Base-by-base conservation (phyloP, 495 filamentous ascomycete species). In the Penicillium ochrochloron region DNA sequence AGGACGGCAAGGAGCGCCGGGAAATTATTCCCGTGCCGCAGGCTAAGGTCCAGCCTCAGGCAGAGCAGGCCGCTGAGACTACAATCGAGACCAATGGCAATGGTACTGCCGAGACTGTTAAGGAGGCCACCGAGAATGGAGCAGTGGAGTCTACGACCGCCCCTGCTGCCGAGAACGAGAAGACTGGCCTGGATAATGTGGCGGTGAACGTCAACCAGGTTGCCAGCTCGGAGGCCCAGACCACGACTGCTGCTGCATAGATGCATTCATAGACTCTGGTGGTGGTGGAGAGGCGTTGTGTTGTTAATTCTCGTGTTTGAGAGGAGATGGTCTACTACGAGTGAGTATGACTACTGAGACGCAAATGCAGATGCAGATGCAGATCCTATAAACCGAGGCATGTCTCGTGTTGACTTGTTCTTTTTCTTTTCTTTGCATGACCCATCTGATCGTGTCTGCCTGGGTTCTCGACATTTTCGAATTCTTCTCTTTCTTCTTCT, bases 1-100 rank as follows among this genome's bases (percentile, higher is more conserved):
- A 73, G 46, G 69, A 79, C 41, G 79, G 80, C 44, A 75, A 77
- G 63, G 72, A 72, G 12, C 70, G 80, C 37, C 68, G 75, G n/a
- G 42, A 63, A 7, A 73, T 41, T 8, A 64, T 82, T 27, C 74
- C 76, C n/a, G 73, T 79, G 15, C 65, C 70, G 0, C 29, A 69
- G 57, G 23, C 69, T 0, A 37, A 70, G 57, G 33, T 46, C 7
- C 51, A 55, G 46, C 34, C n/a, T 34, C 21, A 42, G 34, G 5
- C 29, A 14, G 29, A 55, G 48, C 60, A 7, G 51, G 31, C 5
- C 4, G 10, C 14, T 5, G 37, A 41, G 37, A 41, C 37, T 37
- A 37, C 12, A 14, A 12, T 17, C 14, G 21, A 55, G 53, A 37
- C 51, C 44, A 33, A 39, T 19, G 46, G 21, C 1, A 46, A 34